These are phyloP conservation scores for Fomitiporia mediterranea DNA, from an alignment of 1,284 basidiomycete species.

Conservation along the genomic window DNA sequence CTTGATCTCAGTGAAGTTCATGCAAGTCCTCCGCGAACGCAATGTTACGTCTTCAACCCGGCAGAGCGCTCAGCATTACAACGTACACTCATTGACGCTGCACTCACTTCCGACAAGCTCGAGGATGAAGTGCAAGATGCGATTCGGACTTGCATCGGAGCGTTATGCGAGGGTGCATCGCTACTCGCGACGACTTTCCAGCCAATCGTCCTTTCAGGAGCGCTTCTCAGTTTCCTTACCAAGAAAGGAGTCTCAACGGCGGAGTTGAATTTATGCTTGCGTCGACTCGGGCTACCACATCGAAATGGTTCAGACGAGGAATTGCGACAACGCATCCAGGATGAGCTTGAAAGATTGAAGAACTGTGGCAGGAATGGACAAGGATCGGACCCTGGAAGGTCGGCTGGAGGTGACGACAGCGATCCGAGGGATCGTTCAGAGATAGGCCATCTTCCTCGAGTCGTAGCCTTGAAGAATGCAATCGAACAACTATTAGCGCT, in stretches of 20 bases:
- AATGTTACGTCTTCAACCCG: constrained; percentile 44
- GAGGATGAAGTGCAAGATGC: constrained; percentile 26
- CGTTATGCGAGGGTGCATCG: constrained; percentile 43
- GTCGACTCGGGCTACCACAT: constrained; percentile 36
- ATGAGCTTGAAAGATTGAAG: constrained; percentile 33
- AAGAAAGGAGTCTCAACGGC: constrained; percentile 32
- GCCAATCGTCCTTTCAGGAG: constrained; percentile 41
- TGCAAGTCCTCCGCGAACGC: constrained; percentile 28
- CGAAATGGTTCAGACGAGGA: constrained; percentile 32
- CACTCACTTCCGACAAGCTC: constrained; percentile 32
- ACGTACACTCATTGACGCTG: constrained; percentile 37
- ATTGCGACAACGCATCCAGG: constrained; percentile 34
- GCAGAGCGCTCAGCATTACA: constrained; percentile 38
- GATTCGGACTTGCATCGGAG: constrained; percentile 41
- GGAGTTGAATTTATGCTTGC: constrained; percentile 36
- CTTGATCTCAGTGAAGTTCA: constrained; percentile 23
- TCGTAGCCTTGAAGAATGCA: constrained; percentile 41
- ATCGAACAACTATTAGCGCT: constrained; percentile 41
- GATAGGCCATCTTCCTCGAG: constrained; percentile 39
- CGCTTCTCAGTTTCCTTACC: constrained; percentile 37
- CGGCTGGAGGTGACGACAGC: not conserved
- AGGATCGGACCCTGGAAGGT: not conserved
- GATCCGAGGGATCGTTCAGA: constrained; percentile 24
- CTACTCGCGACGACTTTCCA: constrained; percentile 44
- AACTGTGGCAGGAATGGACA: constrained; percentile 23